Percentiles rank a stretch among this genome's conserved stretches.
phyloP scores from a whole-genome alignment of 2,329 filamentous ascomycete genomes.

The Coniochaeta prunicola region DNA sequence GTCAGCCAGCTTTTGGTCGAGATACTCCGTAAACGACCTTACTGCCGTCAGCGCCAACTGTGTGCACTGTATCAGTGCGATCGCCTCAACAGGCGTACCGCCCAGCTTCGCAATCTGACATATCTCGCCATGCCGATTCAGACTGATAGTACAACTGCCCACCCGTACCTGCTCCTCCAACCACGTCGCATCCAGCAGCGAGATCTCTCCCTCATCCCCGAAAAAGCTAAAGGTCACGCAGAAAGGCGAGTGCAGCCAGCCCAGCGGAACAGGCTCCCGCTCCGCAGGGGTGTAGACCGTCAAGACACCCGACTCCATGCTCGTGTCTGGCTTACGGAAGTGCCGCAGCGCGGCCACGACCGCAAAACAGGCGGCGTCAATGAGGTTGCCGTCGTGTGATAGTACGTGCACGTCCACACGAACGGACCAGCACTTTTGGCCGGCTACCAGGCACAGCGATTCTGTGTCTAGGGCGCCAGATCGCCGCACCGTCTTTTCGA shows the following conservation, averaged over 20 bases:
- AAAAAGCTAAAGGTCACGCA: conserved; percentile 89
- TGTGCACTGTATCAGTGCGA: conserved; percentile 69
- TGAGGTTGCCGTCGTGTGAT: conserved; percentile 82
- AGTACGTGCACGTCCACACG: conserved; percentile 89
- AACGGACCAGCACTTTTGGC: conserved; percentile 84
- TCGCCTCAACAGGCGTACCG: conserved; percentile 73
- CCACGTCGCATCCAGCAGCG: conserved; percentile 64
- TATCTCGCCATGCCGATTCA: conserved; percentile 85
- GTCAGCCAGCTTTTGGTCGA: conserved; percentile 67
- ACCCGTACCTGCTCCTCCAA: conserved; percentile 71
- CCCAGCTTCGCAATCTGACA: conserved; percentile 90
- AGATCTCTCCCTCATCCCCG: conserved; percentile 60
- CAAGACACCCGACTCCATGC: conserved; percentile 75
- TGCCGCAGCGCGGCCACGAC: conserved; percentile 84
- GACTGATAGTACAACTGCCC: conserved; percentile 70
- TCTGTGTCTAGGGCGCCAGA: conserved; percentile 92
- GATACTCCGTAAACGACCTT: conserved; percentile 67
- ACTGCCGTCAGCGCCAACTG: conserved; percentile 69
- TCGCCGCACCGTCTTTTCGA: conserved; percentile 90
- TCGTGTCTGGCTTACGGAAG: conserved; percentile 84
- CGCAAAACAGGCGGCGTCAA: conserved; percentile 79
- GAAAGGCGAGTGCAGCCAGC: conserved; percentile 86
- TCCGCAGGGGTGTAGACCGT: conserved; percentile 80
- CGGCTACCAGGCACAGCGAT: conserved; percentile 87
- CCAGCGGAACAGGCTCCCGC: conserved; percentile 81